Percentiles rank a stretch among this genome's conserved stretches.
Conservation (phyloP, 139 green algal species). For the Chlamydomonas sp. region DNA sequence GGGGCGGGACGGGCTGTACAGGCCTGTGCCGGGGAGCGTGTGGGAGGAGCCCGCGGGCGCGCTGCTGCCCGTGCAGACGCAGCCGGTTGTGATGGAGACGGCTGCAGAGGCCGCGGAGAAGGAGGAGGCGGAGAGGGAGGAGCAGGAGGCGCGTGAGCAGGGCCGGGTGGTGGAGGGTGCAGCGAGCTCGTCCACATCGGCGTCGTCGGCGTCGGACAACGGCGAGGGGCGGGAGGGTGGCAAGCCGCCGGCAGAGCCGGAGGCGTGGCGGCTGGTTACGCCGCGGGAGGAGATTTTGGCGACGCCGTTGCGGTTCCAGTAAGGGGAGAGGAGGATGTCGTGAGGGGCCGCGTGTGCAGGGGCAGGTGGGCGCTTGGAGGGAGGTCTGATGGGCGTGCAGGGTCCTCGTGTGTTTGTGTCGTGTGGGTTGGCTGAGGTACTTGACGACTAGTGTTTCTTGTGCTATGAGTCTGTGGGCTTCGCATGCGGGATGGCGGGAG, state of each 20-base stretch:
- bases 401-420: no score
- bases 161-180: not conserved
- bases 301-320: not conserved
- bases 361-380: no score
- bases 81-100: not conserved
- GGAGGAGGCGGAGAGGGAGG: not conserved
- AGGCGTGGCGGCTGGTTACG: slow-evolving; percentile 24
- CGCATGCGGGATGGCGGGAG: no score
- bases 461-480: no score
- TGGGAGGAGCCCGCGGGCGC: slow-evolving; percentile 53
- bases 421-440: no score
- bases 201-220: not conserved
- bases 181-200: not conserved
- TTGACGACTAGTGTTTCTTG: no score
- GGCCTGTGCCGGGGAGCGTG: slow-evolving; percentile 37
- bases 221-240: not conserved
- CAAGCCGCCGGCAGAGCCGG: not conserved
- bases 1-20: slow-evolving; percentile 59
- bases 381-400: no score
- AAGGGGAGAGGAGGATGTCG: not conserved
- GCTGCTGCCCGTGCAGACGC: slow-evolving; percentile 55
- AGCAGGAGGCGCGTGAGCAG: not conserved
- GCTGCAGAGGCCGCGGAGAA: not conserved
- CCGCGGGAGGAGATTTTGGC: slow-evolving; percentile 21
- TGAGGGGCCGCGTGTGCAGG: no score